Conservation (phyloP, 352 stramenopile genomes). For the Globisporangium uncinulatum region DNA sequence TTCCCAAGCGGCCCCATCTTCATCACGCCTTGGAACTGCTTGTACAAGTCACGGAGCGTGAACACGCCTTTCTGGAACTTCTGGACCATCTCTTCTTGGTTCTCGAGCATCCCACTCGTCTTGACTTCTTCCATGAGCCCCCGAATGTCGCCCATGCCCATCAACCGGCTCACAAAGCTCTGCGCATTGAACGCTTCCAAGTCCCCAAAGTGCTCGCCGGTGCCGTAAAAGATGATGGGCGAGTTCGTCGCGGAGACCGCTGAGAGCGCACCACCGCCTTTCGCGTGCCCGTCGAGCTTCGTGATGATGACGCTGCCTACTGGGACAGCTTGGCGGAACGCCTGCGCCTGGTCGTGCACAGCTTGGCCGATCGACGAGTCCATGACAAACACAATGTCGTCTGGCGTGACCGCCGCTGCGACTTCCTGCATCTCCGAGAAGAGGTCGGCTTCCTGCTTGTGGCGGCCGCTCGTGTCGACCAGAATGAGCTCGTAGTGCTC, state of each 20-base stretch:
- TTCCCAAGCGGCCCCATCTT: slow-evolving; percentile 97
- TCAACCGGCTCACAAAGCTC: slow-evolving; percentile 97
- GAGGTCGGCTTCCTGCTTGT: slow-evolving; percentile 97
- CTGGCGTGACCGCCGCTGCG: slow-evolving; percentile 90
- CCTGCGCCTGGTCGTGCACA: slow-evolving; percentile 94
- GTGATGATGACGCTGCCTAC: slow-evolving; percentile 99
- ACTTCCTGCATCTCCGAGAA: slow-evolving; percentile 99
- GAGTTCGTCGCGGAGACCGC: slow-evolving; percentile 97
- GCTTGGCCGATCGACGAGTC: slow-evolving; percentile 99
- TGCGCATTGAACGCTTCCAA: slow-evolving; percentile 97
- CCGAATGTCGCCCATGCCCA: slow-evolving; percentile 97
- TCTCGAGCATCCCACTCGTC: slow-evolving; percentile 85
- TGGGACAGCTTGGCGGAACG: slow-evolving; percentile 94
- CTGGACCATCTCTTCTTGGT: slow-evolving; percentile 96
- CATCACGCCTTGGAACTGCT: slow-evolving; percentile 97
- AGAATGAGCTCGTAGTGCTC: slow-evolving; percentile 99
- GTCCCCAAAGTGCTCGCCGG: slow-evolving; percentile 97
- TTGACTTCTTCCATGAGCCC: slow-evolving; percentile 95
- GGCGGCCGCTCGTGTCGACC: slow-evolving; percentile 97
- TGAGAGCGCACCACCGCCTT: slow-evolving; percentile 96
- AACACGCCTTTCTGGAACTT: slow-evolving; percentile 96
- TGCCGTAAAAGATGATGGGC: slow-evolving; percentile 98
- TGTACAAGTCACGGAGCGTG: slow-evolving; percentile 98
- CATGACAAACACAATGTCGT: slow-evolving; percentile 99
- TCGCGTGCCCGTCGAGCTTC: slow-evolving; percentile 99